These are phyloP conservation scores for Fusarium phyllophilum DNA, from an alignment of 2,329 filamentous ascomycete species.

Conservation along the genomic window DNA sequence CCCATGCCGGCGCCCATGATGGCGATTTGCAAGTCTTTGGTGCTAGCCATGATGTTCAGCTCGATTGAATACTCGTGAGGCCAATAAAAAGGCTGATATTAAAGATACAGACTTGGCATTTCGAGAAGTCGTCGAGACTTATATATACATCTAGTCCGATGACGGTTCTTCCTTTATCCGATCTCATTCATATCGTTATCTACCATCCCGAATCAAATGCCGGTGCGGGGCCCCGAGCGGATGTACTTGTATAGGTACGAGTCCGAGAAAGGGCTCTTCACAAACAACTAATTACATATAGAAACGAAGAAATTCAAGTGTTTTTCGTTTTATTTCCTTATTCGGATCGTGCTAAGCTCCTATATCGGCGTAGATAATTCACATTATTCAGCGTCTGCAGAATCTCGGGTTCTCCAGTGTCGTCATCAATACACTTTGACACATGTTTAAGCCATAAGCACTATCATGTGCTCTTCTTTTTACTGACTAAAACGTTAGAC, in stretches of 20 bases:
- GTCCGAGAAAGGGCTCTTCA: background rate
- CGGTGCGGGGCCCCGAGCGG: conserved; percentile 30
- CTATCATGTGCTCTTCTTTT: background rate
- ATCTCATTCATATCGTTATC: conserved; percentile 1
- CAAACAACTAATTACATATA: background rate
- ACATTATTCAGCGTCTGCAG: background rate
- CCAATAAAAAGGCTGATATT: background rate
- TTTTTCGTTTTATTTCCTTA: background rate
- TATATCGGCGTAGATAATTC: conserved; percentile 3
- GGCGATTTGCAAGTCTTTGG: conserved; percentile 37
- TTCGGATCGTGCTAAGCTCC: background rate
- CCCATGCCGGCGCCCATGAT: conserved; percentile 50
- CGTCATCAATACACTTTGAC: background rate
- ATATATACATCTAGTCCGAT: background rate
- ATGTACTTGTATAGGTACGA: conserved; percentile 3
- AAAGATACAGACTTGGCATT: background rate
- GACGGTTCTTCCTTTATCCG: conserved; percentile 35
- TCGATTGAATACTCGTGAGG: no score
- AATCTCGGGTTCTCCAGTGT: background rate
- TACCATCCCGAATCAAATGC: conserved; percentile 35
- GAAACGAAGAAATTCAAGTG: background rate
- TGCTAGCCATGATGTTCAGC: conserved; percentile 22
- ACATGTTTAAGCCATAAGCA: background rate
- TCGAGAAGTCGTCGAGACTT: background rate
- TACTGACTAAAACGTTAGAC: background rate